Evolutionary conservation across 345 rosid genomes (phyloP).

Genomic region (Lepidium didymum): DNA sequence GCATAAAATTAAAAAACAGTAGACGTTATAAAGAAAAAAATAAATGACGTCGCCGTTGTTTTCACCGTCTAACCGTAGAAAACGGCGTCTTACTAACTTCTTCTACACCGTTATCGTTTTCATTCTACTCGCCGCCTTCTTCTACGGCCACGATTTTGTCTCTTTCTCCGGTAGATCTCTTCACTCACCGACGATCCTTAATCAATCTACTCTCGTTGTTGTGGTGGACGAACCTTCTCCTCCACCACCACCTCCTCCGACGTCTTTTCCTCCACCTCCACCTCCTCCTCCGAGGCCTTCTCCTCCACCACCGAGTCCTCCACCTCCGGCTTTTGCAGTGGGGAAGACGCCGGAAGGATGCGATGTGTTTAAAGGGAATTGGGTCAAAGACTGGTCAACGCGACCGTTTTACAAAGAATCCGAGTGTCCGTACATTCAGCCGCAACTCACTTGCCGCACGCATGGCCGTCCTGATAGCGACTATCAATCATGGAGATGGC

Average conservation of each 20-base stretch:
- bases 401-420: constrained; percentile 66
- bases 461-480: constrained; percentile 67
- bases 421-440: constrained; percentile 87
- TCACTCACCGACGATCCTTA: constrained; percentile 17
- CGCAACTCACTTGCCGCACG: constrained; percentile 78
- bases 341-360: constrained; percentile 57
- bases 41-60: constrained; percentile 17
- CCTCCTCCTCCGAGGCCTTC: not conserved
- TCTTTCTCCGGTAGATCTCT: constrained; percentile 45
- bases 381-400: constrained; percentile 61
- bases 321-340: constrained; percentile 17
- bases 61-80: constrained; percentile 35
- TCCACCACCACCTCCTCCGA: not conserved
- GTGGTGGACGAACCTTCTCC: not conserved
- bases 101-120: constrained; percentile 56
- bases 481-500: constrained; percentile 84
- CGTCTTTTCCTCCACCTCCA: not conserved
- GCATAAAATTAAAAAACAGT: not conserved
- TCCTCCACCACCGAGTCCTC: not conserved
- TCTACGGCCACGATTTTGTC: constrained; percentile 66
- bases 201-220: not conserved
- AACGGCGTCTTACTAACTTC: constrained; percentile 54
- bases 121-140: constrained; percentile 47
- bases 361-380: constrained; percentile 62
- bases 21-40: not conserved